These are phyloP conservation scores for Fusarium floridanum DNA, from an alignment of 2,329 filamentous ascomycete genomes.

Conservation along the genomic window DNA sequence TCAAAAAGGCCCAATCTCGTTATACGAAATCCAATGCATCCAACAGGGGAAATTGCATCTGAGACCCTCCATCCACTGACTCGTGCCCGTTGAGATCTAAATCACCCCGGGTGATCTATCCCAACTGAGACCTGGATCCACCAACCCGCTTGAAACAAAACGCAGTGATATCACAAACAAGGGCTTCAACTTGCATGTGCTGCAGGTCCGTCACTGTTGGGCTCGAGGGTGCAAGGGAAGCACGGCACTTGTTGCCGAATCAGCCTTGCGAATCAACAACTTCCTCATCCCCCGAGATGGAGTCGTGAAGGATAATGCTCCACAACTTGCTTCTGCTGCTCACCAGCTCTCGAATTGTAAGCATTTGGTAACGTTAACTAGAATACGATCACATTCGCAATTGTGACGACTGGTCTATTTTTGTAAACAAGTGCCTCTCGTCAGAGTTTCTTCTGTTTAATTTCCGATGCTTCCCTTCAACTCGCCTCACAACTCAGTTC, in stretches of 20 bases:
- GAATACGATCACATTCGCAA: background rate
- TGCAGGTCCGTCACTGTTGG: background rate
- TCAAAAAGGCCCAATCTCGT: background rate
- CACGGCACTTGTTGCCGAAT: background rate
- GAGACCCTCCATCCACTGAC: background rate
- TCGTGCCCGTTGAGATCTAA: slow-evolving; percentile 1
- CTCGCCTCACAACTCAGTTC: background rate
- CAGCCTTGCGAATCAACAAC: background rate
- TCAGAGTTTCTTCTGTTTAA: background rate
- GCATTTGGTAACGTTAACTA: background rate
- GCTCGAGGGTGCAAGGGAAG: background rate
- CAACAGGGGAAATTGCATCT: background rate
- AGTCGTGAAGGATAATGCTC: background rate
- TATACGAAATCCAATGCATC: background rate
- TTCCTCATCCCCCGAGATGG: background rate
- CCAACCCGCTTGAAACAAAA: background rate
- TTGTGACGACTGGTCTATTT: background rate
- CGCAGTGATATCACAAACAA: background rate
- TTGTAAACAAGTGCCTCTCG: background rate
- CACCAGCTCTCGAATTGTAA: background rate
- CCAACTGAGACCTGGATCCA: background rate
- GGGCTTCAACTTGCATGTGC: background rate
- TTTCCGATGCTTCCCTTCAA: background rate
- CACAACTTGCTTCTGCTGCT: background rate
- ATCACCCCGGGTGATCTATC: background rate